Evolutionary conservation across 495 filamentous ascomycete species (phyloP).

Genomic region (Penicillium flavigenum): DNA sequence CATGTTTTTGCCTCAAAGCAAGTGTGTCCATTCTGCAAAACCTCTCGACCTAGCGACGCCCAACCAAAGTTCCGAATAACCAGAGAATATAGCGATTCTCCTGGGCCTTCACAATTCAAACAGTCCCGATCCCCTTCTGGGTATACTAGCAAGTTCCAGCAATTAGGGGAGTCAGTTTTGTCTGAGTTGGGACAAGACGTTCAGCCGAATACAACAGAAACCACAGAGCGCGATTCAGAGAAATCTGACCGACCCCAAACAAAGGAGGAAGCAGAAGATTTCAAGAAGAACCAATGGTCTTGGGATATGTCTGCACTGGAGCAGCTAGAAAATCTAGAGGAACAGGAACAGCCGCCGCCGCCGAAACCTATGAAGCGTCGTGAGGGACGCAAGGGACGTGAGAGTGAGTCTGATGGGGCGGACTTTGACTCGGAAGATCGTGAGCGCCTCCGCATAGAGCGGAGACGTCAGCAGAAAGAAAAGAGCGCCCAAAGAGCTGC

Average conservation of each 20-base stretch:
- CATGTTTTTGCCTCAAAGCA: slow-evolving; percentile 25
- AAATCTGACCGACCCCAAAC: slow-evolving; percentile 1
- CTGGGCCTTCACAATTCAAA: neutral
- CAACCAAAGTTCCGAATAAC: neutral
- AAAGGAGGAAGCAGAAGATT: slow-evolving; percentile 12
- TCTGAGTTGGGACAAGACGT: slow-evolving; percentile 10
- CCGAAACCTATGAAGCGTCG: slow-evolving; percentile 29
- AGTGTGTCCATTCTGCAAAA: slow-evolving; percentile 34
- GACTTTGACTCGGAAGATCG: slow-evolving; percentile 40
- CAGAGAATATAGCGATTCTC: neutral
- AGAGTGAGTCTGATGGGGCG: slow-evolving; percentile 32
- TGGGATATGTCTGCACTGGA: slow-evolving; percentile 40
- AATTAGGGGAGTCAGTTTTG: slow-evolving; percentile 20
- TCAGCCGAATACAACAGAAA: neutral
- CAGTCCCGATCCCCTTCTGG: neutral
- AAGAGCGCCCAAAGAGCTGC: slow-evolving; percentile 38
- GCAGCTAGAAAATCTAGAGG: slow-evolving; percentile 21
- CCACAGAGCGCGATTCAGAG: slow-evolving; percentile 1
- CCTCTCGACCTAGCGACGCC: slow-evolving; percentile 21
- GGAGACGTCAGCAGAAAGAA: slow-evolving; percentile 48
- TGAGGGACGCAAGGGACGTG: slow-evolving; percentile 27
- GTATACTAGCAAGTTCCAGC: slow-evolving; percentile 24
- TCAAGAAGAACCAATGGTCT: slow-evolving; percentile 30
- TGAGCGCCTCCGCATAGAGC: slow-evolving; percentile 36
- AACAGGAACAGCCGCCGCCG: slow-evolving; percentile 10